These are phyloP conservation scores for Suhomyces chickasaworum DNA, from an alignment of 1,139 yeast genomes.

Conservation along the genomic window DNA sequence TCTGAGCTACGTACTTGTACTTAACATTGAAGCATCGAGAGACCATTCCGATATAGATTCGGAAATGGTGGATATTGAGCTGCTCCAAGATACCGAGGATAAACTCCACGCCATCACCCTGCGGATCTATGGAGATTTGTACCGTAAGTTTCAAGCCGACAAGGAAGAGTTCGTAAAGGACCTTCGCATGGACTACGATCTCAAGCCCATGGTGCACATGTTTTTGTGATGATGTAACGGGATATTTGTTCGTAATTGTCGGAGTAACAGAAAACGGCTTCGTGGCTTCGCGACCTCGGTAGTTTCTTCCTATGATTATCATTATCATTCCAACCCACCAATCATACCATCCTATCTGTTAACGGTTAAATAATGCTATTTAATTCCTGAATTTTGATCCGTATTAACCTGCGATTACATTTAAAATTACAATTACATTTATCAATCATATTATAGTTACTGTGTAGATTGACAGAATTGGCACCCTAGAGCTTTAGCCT, in stretches of 20 bases:
- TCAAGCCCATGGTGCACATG: slow-evolving; percentile 22
- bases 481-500: too few species aligned
- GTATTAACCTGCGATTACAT: too few species aligned
- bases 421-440: too few species aligned
- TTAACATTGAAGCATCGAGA: slow-evolving; percentile 27
- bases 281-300: background rate
- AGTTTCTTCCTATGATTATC: too few species aligned
- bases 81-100: slow-evolving; percentile 25
- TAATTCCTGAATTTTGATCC: too few species aligned
- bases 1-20: slow-evolving; percentile 28
- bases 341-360: too few species aligned
- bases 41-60: slow-evolving; percentile 10
- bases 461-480: too few species aligned
- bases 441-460: too few species aligned
- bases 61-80: slow-evolving; percentile 9
- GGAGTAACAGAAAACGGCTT: slow-evolving; percentile 2
- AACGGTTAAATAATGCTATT: too few species aligned
- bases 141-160: slow-evolving; percentile 25
- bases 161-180: slow-evolving; percentile 29
- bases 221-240: slow-evolving; percentile 6
- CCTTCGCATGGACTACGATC: slow-evolving; percentile 32
- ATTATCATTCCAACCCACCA: too few species aligned
- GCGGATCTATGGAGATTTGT: slow-evolving; percentile 30
- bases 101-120: slow-evolving; percentile 29
- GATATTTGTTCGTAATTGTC: background rate